These are phyloP conservation scores for Orbilia quercus DNA, from an alignment of 2,329 filamentous ascomycete species.

Conservation along the genomic window DNA sequence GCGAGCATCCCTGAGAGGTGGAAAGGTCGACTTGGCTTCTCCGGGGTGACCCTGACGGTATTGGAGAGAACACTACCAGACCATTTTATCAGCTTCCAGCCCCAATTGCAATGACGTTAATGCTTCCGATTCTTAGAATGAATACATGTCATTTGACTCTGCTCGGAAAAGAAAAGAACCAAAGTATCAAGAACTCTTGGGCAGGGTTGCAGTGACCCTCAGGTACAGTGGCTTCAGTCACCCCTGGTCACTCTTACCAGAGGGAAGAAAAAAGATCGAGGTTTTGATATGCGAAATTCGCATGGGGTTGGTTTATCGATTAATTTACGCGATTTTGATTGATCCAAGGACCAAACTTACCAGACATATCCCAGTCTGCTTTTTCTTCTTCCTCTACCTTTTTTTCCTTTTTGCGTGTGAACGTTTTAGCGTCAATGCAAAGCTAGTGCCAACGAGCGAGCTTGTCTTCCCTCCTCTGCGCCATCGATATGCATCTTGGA, in stretches of 20 bases:
- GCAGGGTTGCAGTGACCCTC: no score
- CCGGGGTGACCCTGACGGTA: not conserved
- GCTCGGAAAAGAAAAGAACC: not conserved
- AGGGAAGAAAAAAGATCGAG: not conserved
- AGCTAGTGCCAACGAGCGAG: constrained; percentile 44
- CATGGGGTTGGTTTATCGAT: constrained; percentile 33
- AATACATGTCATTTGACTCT: not conserved
- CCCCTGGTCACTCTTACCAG: not conserved
- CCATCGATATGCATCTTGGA: no score
- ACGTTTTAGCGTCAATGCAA: constrained; percentile 35
- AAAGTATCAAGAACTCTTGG: not conserved
- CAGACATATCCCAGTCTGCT: no score
- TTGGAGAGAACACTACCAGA: no score
- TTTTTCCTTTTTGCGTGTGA: not conserved
- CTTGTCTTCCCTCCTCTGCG: not conserved
- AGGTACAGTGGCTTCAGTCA: no score
- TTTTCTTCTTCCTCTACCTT: no score
- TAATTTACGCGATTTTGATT: constrained; percentile 41
- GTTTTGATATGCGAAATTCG: constrained; percentile 4
- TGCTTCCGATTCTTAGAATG: not conserved
- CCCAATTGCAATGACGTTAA: no score
- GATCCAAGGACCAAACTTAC: no score
- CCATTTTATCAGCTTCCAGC: not conserved
- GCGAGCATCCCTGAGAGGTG: not conserved
- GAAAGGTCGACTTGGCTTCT: constrained; percentile 5